Evolutionary conservation across 345 rosid species (phyloP).

Genomic region (Acer negundo): DNA sequence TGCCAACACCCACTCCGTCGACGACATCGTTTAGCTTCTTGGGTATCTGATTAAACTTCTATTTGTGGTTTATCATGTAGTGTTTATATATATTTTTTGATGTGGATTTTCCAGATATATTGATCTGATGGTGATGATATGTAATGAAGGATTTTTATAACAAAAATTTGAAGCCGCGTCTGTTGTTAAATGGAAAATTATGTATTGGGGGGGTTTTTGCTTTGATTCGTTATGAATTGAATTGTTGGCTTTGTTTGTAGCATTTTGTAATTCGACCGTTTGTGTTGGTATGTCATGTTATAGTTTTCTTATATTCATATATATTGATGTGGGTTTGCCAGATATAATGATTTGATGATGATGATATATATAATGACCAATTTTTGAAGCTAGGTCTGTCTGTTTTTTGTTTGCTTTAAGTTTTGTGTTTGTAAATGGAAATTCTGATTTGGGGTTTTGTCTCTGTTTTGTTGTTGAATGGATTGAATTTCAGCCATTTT

Average conservation of each 20-base stretch:
- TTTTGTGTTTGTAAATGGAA: background rate
- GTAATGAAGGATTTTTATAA: background rate
- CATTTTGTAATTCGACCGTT: background rate
- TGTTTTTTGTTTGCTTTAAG: background rate
- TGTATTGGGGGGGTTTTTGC: background rate
- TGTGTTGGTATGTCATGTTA: background rate
- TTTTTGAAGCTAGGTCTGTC: background rate
- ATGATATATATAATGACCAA: background rate
- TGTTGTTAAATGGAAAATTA: background rate
- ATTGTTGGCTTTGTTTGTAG: background rate
- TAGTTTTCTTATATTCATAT: background rate
- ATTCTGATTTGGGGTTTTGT: background rate
- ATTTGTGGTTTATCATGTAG: background rate
- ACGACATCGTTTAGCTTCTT: conserved; percentile 11
- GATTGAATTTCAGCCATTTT: too few relatives aligned
- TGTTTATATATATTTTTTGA: background rate
- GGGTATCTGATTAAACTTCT: background rate
- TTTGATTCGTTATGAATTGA: background rate
- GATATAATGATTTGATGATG: background rate
- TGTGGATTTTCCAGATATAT: background rate
- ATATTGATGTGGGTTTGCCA: background rate
- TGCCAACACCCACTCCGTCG: conserved; percentile 29
- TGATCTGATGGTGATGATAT: background rate
- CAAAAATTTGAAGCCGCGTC: background rate
- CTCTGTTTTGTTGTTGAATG: background rate